Percentiles rank a stretch among this genome's conserved stretches.
Conservation (phyloP, 805 yeast species). For the Saturnispora saitoi region DNA sequence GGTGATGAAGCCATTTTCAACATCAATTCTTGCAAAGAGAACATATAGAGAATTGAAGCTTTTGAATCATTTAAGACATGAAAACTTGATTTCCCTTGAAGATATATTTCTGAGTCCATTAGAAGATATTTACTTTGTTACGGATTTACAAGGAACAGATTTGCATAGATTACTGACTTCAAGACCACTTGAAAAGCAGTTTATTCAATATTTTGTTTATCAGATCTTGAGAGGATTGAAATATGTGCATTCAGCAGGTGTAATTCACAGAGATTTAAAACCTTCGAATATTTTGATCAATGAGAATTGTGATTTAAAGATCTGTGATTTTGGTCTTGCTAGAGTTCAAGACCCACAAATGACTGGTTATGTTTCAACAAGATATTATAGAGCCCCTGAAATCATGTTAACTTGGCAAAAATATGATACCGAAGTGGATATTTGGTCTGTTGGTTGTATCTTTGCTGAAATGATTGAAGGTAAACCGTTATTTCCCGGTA, state of each 20-base stretch:
- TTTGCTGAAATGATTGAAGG: constrained; percentile 59
- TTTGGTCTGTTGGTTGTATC: constrained; percentile 79
- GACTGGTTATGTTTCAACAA: constrained; percentile 77
- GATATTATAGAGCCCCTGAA: constrained; percentile 83
- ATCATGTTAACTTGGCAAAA: constrained; percentile 68
- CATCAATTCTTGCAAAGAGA: constrained; percentile 90
- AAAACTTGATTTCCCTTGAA: constrained; percentile 83
- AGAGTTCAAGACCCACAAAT: constrained; percentile 43
- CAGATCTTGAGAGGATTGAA: constrained; percentile 92
- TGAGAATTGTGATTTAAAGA: constrained; percentile 63
- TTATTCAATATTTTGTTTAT: constrained; percentile 92
- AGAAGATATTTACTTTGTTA: constrained; percentile 93
- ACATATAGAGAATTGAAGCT: constrained; percentile 93
- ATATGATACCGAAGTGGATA: constrained; percentile 68
- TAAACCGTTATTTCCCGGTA: constrained; percentile 69
- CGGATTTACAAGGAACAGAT: constrained; percentile 96
- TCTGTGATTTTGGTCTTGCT: constrained; percentile 78
- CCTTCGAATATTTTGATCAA: constrained; percentile 67
- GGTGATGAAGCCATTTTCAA: constrained; percentile 94
- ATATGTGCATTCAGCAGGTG: constrained; percentile 93
- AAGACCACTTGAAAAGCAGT: constrained; percentile 91
- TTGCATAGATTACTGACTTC: constrained; percentile 84
- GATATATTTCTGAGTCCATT: constrained; percentile 91
- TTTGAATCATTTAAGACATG: constrained; percentile 89
- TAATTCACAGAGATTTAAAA: constrained; percentile 79